Evolutionary conservation across 2,329 filamentous ascomycete genomes (phyloP), one percentile per base, ranked within the genome.

Genomic region (Aspergillus calidoustus): DNA sequence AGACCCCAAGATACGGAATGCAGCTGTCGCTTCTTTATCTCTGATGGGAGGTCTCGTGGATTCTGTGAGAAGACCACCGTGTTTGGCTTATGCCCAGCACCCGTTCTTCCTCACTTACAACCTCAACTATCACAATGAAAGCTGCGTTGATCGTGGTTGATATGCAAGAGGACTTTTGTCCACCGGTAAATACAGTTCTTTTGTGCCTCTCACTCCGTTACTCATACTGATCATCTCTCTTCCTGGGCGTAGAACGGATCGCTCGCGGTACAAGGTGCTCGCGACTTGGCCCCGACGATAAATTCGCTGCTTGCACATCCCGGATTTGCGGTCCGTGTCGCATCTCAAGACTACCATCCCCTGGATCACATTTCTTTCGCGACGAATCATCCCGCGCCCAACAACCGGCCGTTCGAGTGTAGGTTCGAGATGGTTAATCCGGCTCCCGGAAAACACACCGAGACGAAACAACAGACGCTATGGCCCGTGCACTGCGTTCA

Each of bases 401-500:
- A 85, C 70, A 89, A 90, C 71, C 76, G 81, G 63, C 87, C 94
- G 0, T 97, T 91, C 74, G 80, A 83, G 38, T 89, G 90, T 44
- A 80, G 78, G 34, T 81, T 87, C 55, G 86, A 81, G 3, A 87
- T 97, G 72, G 73, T 73, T 44, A 81, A 82, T 50, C 74, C 79
- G 1, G 73, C 75, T 0, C 71, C 71, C 0, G 75, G 72, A 28
- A 87, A 91, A 76, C 75, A 85, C 4, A 69, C 81, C 8, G 87
- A 91, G 73, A 83, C 80, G 25, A 89, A 92, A 79, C 76, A 81
- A 46, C 89, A 89, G 58, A 83, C 87, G 44, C 84, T 99, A 9
- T 99, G 95, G 95, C 95, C 95, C 0, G 86, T 87, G 23, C 95
- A 99, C 80, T 98, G 95, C 79, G 85, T 98, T 8, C 89, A 92